Evolutionary conservation across 164 flowering plant genomes (phyloP), one percentile per base, ranked within the genome.

Genomic region (Stephania yunnanensis): DNA sequence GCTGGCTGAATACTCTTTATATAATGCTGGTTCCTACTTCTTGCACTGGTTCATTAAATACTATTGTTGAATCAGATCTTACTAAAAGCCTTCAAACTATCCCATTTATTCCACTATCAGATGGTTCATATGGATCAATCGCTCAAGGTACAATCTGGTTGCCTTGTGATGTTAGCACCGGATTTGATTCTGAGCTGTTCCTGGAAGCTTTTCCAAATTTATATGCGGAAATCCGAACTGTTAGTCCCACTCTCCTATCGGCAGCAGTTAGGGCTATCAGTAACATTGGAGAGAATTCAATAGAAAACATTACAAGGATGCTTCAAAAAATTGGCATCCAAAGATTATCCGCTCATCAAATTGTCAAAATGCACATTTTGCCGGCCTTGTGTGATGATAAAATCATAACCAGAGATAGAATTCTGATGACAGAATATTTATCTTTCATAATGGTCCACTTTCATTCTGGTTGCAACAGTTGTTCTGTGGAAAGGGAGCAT

Each of bases 61-160:
- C 77, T 67, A 80, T 36, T 20, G 61, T 70, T 46, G 89, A 85
- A 71, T 42, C 73, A 29, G 92, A 87, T 80, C 73, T 84, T 22
- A 75, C 84, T 17, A 71, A 73, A 61, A 78, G 65, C 20, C 92
- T 93, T 44, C 79, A 76, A 72, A 87, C 82, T 63, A 74, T 89
- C 72, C 90, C 94, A 64, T 91, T 91, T 79, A 87, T 95, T 81
- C 99, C 97, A 48, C 97, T 95, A 73, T 91, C 94, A 36, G 86
- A 95, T 92, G 97, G 98, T 75, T 86, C 88, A 11, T 91, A 78
- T 83, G 80, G 91, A 53, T 89, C 97, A 20, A 61, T 90, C 63
- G 83, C 82, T 76, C 88, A 87, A 72, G 97, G 91, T 71, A 81
- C 89, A 70, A 89, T 93, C 76, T 95, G 99, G 99, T 86, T 93